Base-by-base conservation (phyloP, 1,284 basidiomycete genomes). In the Cutaneotrichosporon sp. region DNA sequence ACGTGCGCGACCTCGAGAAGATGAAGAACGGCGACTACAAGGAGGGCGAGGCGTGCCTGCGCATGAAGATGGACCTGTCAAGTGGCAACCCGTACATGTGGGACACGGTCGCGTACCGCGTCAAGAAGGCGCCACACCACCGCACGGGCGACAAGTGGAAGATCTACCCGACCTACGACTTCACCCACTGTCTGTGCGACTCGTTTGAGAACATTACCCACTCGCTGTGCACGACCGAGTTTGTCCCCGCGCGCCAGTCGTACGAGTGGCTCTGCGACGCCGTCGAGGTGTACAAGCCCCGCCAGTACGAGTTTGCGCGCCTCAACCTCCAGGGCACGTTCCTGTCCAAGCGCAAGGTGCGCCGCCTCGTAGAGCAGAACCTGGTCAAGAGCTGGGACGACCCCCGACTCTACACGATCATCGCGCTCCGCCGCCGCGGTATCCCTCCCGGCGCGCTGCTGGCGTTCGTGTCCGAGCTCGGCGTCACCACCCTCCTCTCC, bases 231-330 rank as follows among this genome's bases (percentile, higher is more conserved):
- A 99, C 97, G 1, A 89, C 87, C 45, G 97, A 99, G 78, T 99
- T 99, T 78, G 89, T 98, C 69, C 87, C 89, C n/a, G 93, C 95
- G 10, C 89, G 97, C 59, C 91, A 95, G 74, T 97, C 94, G 1
- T 99, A 99, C 79, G 97, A 99, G 74, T 99, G 97, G 97, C 85
- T 99, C 16, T 99, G 97, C 75, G 95, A 99, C 75, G 92, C 91
- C 2, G 83, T 99, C 33, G 90, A 91, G 66, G 89, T 99, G 2
- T 99, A 99, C 85, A 97, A 95, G 79, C 95, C 97, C n/a, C 89
- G 89, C 65, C 97, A 99, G 81, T 95, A 92, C 62, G 97, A 99
- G 79, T 99, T 94, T 72, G 97, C 97, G 31, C 87, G 97, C 58
- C 84, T 99, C 60, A 94, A 89, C 73, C 80, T 99, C 52, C 92